Base-by-base conservation (phyloP, 1,139 yeast genomes). In the Sugiyamaella novakii region DNA sequence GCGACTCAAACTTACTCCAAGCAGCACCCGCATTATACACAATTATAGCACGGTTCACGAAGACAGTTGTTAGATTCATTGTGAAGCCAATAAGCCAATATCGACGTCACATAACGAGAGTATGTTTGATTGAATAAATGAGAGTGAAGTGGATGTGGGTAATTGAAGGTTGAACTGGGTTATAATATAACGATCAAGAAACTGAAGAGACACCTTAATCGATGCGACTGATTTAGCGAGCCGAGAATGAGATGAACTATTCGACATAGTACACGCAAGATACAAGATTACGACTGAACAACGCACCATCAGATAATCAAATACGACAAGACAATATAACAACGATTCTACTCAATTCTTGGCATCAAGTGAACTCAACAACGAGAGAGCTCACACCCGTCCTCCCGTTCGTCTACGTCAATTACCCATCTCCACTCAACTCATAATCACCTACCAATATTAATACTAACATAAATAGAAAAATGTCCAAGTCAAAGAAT, bases 401-500 rank as follows among this genome's bases (percentile, higher is more conserved):
- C 17, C 38, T 12, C 3, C 14, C 27, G 11, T 24, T 8, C 2
- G n/a, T 19, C 38, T 24, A 12, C 10, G 15, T 11, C 11, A 4
- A 15, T 19, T 5, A n/a, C 17, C 17, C 6, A 5, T n/a, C 25
- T 22, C 25, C 5, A 22, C 8, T 22, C 25, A 22, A 22, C 25
- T 8, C 25, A 22, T 6, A 22, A 22, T 22, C 25, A 22, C 5
- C 25, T 6, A 22, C 25, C 25, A 22, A 8, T 22, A 6, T n/a
- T n/a, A n/a, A 11, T 28, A 39, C 43, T 39, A 39, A 39, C 43
- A 29, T 22, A 29, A 19, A 5, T 22, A 42, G 46, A 42, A 34
- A 74, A 75, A 89, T 91, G 98, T 75, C 98, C 78, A 91, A 91
- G 82, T 89, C 98, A 67, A 92, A 92, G 96, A 92, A 92, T 81